Evolutionary conservation across 768 basidiomycete species (phyloP).

Genomic region (Lactarius akahatsu): DNA sequence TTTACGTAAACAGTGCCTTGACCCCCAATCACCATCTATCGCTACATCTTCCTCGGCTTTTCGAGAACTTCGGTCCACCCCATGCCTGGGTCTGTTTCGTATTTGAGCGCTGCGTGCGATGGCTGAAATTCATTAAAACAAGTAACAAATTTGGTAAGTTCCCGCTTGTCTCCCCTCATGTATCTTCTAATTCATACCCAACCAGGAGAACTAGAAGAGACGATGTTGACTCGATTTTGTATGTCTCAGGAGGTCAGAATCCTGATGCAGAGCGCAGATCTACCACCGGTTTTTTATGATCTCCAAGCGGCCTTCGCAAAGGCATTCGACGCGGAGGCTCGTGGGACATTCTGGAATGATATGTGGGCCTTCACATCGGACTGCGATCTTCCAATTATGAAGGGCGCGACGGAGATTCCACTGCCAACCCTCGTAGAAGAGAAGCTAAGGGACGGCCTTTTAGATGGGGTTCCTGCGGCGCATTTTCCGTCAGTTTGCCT

Average conservation of each 20-base stretch:
- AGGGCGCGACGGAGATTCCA: too few relatives aligned
- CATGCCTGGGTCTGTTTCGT: constrained; percentile 41
- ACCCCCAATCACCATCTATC: constrained; percentile 43
- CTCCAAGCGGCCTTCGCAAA: background rate
- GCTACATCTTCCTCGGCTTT: constrained; percentile 39
- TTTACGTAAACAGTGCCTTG: constrained; percentile 36
- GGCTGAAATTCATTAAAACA: constrained; percentile 35
- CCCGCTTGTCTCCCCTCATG: too few relatives aligned
- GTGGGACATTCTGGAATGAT: background rate
- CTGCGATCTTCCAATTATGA: too few relatives aligned
- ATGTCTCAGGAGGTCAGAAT: background rate
- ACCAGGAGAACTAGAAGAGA: constrained; percentile 36
- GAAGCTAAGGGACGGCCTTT: too few relatives aligned
- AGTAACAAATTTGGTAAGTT: constrained; percentile 38
- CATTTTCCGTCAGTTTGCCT: too few relatives aligned
- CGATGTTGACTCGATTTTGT: constrained; percentile 15
- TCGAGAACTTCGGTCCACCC: constrained; percentile 39
- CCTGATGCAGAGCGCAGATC: background rate
- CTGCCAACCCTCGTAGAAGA: too few relatives aligned
- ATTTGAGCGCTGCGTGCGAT: constrained; percentile 39
- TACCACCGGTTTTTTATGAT: background rate
- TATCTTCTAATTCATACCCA: background rate
- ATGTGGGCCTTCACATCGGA: background rate
- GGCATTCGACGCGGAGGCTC: background rate
- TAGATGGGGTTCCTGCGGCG: too few relatives aligned